phyloP scores from a whole-genome alignment of 2,329 filamentous ascomycete species.

The Xylaria digitata region DNA sequence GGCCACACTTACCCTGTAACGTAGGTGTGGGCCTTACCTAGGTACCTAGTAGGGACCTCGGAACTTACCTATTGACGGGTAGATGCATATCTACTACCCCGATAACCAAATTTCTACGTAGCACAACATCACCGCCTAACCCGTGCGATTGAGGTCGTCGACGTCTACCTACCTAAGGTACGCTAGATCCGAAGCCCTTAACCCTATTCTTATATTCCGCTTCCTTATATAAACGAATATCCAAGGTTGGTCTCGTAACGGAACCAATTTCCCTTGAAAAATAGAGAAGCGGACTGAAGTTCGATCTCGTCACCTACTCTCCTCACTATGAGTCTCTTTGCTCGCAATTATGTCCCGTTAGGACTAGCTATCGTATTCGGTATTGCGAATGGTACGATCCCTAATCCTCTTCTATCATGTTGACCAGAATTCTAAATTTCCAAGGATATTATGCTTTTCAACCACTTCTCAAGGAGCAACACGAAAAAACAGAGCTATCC shows the following conservation, averaged over 20 bases:
- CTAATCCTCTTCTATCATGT: neutral
- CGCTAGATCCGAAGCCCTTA: no score
- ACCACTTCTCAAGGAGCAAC: conserved; percentile 41
- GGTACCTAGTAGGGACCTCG: no score
- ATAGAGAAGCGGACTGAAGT: neutral
- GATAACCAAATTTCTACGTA: no score
- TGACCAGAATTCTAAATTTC: conserved; percentile 14
- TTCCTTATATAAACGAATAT: neutral
- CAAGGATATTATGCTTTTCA: conserved; percentile 46
- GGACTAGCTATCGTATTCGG: conserved; percentile 49
- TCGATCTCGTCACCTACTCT: neutral
- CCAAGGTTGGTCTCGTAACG: neutral
- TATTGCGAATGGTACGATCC: conserved; percentile 49
- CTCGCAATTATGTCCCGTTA: conserved; percentile 43
- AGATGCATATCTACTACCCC: no score
- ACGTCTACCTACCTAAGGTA: no score
- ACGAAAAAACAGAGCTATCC: conserved; percentile 24
- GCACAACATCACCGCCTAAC: no score
- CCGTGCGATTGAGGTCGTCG: no score
- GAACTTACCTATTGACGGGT: no score
- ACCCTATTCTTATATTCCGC: neutral
- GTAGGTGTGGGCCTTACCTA: no score
- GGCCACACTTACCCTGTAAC: neutral
- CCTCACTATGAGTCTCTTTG: conserved; percentile 43
- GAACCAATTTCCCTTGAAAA: neutral